These are phyloP conservation scores for Rhodomyrtus tomentosa DNA, from an alignment of 345 rosid genomes.

Conservation along the genomic window DNA sequence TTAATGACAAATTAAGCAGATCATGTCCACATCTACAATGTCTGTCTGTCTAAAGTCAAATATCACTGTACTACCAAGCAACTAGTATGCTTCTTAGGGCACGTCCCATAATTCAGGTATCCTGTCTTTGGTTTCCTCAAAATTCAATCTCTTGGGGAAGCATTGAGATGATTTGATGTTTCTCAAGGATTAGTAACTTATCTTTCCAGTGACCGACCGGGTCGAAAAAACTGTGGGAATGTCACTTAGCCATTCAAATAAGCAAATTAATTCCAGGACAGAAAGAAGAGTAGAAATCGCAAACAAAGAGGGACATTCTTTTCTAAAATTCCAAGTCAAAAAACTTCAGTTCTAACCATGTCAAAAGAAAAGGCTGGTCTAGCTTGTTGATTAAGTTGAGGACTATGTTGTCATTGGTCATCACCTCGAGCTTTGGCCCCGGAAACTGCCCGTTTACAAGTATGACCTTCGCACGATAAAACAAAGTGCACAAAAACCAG, in stretches of 20 bases:
- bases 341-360: conserved; percentile 34
- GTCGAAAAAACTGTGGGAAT: neutral
- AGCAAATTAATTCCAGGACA: neutral
- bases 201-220: neutral
- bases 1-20: neutral
- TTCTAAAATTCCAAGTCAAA: neutral
- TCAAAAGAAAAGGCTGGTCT: conserved; percentile 81
- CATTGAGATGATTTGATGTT: neutral
- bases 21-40: neutral
- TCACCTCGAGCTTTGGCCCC: conserved; percentile 84
- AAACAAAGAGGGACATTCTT: neutral
- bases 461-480: conserved; percentile 41
- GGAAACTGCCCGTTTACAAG: conserved; percentile 94
- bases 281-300: neutral
- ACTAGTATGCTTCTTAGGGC: neutral
- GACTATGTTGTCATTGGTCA: conserved; percentile 74
- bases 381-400: conserved; percentile 82
- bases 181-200: neutral
- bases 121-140: neutral
- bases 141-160: neutral
- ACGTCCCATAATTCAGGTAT: neutral
- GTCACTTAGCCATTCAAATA: neutral
- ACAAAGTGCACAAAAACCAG: neutral
- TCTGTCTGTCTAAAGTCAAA: neutral
- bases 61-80: neutral